Evolutionary conservation across 305 asterid genomes (phyloP), one percentile per base, ranked within the genome.

Genomic region (Plantago lanceolata): DNA sequence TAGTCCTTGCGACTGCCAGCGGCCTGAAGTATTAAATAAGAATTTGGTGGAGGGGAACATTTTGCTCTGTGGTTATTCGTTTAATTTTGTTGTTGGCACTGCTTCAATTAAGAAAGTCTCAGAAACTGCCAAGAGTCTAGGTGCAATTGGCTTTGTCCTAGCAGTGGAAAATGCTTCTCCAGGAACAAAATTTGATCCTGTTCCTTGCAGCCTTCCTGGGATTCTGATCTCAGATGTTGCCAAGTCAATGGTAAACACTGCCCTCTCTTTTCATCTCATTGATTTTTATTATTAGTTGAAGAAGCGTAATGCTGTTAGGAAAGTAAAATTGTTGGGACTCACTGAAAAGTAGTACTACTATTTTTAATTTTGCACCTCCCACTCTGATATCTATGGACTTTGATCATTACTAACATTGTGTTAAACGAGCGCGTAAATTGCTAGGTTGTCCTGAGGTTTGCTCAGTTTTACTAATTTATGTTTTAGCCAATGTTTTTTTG

Each of bases 141-240:
- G 96, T 57, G 99, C 99, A 35, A 84, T 73, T 63, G 99, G 99
- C 70, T 90, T 94, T 60, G 99, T 94, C 77, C 89, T 94, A 50
- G 99, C 96, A 17, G 99, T 94, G 48, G 99, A 94, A 78, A 94
- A 81, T 77, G 85, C 85, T 71, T 86, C 94, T 64, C 97, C 96
- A 3, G 96, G 97, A 59, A 81, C 97, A 50, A 92, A 87, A 76
- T 92, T 79, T 60, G 95, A 89, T 69, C 97, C 98, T 24, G 93
- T 89, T 52, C 98, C 98, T 18, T 82, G 84, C 70, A 78, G 85
- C 31, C 68, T 85, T 72, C 96, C 98, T 0, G 98, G 98, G 67
- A 87, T 92, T 79, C 87, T 92, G 66, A 76, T 92, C 72, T 76
- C 94, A 15, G 96, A 92, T 57, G 81, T 74, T 64, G 65, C 70